Evolutionary conservation across 2,329 filamentous ascomycete genomes (phyloP), one percentile per base, ranked within the genome.

Genomic region (Fusarium proliferatum): DNA sequence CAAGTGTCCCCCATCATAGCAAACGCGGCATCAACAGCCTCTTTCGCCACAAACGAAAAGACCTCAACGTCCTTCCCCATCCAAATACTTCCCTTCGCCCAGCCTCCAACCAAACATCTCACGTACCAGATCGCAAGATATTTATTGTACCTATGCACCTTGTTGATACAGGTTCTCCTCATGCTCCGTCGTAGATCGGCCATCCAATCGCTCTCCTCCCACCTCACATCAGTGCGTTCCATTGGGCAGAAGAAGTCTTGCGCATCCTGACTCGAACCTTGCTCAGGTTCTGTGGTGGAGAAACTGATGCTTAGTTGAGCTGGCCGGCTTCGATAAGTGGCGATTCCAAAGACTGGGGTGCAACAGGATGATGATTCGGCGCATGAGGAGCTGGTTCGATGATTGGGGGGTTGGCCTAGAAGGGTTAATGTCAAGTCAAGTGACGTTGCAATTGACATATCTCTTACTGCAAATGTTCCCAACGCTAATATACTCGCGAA

Each of bases 121-220:
- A 73, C 73, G 1, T 81, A 76, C 79, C 79, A 82, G 5, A 82
- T 69, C 0, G 80, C 80, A 38, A 79, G 58, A 43, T 80, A 73
- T 48, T 82, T 82, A 52, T 82, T 82, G 49, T 77, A 75, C 38
- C 74, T 77, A 55, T 79, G 75, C 6, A 81, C 68, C 60, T 78
- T 79, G 11, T 64, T 66, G 4, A 76, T 65, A 6, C 80, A 74
- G n/a, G 71, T 73, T 12, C 49, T 56, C 36, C 72, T 73, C 36
- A 82, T 75, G 21, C 65, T 63, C 0, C 51, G 38, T 16, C 75
- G 69, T 23, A 81, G 53, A 11, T 71, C 38, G 0, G 58, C 34
- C 34, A 74, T 28, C 80, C 79, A 80, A 26, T 77, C 73, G 0
- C 67, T 45, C 2, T 61, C 61, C 4, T 70, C 67, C 77, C 77